Conservation (phyloP, 2,329 filamentous ascomycete species). For the Hymenoscyphus repandus region DNA sequence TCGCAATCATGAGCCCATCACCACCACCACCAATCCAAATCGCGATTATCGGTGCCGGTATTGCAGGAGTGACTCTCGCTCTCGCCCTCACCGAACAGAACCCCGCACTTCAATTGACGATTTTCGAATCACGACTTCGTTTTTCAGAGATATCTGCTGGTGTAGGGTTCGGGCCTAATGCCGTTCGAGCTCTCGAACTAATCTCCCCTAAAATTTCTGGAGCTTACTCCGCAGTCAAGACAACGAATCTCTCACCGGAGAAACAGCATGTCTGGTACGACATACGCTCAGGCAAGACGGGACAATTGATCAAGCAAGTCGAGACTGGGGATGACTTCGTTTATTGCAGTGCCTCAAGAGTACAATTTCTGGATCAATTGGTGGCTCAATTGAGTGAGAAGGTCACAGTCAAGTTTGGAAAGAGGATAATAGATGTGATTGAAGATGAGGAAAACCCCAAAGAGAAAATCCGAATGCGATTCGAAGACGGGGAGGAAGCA, state of each 20-base stretch:
- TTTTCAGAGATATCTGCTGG: slow-evolving; percentile 57
- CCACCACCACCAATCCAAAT: slow-evolving; percentile 28
- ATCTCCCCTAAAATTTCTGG: slow-evolving; percentile 41
- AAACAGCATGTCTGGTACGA: slow-evolving; percentile 37
- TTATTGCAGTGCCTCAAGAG: slow-evolving; percentile 31
- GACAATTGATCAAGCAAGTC: slow-evolving; percentile 27
- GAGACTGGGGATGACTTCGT: slow-evolving; percentile 23
- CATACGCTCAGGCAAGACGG: slow-evolving; percentile 30
- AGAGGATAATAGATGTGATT: slow-evolving; percentile 27
- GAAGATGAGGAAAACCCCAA: slow-evolving; percentile 16
- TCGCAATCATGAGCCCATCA: neutral
- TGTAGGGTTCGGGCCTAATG: slow-evolving; percentile 51
- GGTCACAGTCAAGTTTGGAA: slow-evolving; percentile 27
- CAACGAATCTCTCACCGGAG: slow-evolving; percentile 23
- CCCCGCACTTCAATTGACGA: slow-evolving; percentile 36
- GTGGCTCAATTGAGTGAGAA: slow-evolving; percentile 33
- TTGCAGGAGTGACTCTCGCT: slow-evolving; percentile 50
- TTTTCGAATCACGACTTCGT: slow-evolving; percentile 50
- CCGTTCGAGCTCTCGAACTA: slow-evolving; percentile 47
- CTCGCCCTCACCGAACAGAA: slow-evolving; percentile 42
- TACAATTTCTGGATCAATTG: slow-evolving; percentile 37
- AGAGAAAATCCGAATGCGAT: slow-evolving; percentile 29
- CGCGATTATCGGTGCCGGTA: slow-evolving; percentile 55
- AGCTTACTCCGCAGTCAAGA: slow-evolving; percentile 36
- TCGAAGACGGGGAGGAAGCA: slow-evolving; percentile 39